Base-by-base conservation (phyloP, 208 protist species). In the Naegleria gruberi region DNA sequence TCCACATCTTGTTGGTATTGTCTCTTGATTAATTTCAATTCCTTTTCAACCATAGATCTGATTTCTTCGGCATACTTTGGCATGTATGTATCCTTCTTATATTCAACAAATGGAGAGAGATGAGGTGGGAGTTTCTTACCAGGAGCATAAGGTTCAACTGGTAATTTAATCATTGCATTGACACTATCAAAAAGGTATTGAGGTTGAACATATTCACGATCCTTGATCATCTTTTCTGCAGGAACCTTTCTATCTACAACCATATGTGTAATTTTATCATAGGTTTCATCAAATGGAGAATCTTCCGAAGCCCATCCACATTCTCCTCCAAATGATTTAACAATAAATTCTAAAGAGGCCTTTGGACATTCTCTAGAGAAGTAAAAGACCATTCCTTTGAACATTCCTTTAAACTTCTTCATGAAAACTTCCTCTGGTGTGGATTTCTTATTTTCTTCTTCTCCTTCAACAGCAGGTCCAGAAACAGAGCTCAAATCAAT, bases 111-210 rank as follows among this genome's bases (percentile, higher is more conserved):
- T 90, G 96, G 96, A 40, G 96, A 97, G 41, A 97, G 92, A 92
- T 98, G 96, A 87, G 96, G 96, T 30, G 96, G 96, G 74, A 97
- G 95, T 91, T 96, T 95, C 93, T 97, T 94, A 43, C 95, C 95
- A 40, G 97, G 91, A 92, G 94, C 94, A 94, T 97, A 98, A 55
- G 94, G 95, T 34, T 90, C 90, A 26, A 96, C 95, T 23, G 96
- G 96, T 65, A 98, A 95, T 90, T 95, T 73, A 57, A 91, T 57
- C 40, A 84, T 91, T 30, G 95, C 95, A 94, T 99, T 99, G 87
- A 98, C 92, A 93, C 96, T 98, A 94, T 99, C 98, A 90, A 96
- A 98, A 65, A 99, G 92, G 93, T 98, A 99, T 94, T 99, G 98
- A 74, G 98, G 98, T 94, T 98, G 97, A 65, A 98, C 93, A 91